Conservation (phyloP, 495 filamentous ascomycete species). For the Penicillium canescens region DNA sequence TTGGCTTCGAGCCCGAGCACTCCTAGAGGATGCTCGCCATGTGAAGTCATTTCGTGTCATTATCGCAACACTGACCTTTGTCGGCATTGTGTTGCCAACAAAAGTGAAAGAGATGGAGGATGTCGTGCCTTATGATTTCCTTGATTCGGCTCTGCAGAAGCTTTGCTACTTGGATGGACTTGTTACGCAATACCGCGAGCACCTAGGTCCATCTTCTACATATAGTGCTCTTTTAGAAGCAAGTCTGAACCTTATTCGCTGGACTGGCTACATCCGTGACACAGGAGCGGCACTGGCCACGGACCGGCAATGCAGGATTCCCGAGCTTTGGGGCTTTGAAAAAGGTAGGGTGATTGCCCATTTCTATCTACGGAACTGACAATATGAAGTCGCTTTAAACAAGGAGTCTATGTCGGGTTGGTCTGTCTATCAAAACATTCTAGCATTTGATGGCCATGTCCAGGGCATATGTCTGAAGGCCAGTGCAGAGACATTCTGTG, state of each 20-base stretch:
- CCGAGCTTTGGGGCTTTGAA: constrained; percentile 1
- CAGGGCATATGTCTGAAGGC: constrained; percentile 16
- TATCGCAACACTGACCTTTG: constrained; percentile 19
- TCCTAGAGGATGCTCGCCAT: constrained; percentile 3
- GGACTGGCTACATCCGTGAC: constrained; percentile 25
- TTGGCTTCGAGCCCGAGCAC: constrained; percentile 12
- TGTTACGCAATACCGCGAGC: constrained; percentile 16
- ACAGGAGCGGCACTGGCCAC: constrained; percentile 22
- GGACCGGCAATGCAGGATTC: constrained; percentile 14
- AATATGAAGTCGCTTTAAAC: background rate
- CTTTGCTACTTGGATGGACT: constrained; percentile 13
- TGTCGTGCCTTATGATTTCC: constrained; percentile 2
- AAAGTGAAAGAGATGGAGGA: background rate
- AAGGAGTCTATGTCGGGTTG: background rate
- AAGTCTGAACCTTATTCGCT: constrained; percentile 23
- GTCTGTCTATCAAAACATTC: background rate
- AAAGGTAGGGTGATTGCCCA: background rate
- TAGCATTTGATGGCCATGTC: constrained; percentile 10
- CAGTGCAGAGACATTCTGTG: constrained; percentile 15
- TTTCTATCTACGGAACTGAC: background rate
- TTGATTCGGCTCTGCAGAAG: constrained; percentile 11
- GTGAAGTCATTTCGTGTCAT: constrained; percentile 20
- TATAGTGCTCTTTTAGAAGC: constrained; percentile 20
- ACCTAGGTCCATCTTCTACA: constrained; percentile 18
- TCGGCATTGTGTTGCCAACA: constrained; percentile 18